phyloP scores from a whole-genome alignment of 768 basidiomycete genomes.

The Sutorius australiensis region DNA sequence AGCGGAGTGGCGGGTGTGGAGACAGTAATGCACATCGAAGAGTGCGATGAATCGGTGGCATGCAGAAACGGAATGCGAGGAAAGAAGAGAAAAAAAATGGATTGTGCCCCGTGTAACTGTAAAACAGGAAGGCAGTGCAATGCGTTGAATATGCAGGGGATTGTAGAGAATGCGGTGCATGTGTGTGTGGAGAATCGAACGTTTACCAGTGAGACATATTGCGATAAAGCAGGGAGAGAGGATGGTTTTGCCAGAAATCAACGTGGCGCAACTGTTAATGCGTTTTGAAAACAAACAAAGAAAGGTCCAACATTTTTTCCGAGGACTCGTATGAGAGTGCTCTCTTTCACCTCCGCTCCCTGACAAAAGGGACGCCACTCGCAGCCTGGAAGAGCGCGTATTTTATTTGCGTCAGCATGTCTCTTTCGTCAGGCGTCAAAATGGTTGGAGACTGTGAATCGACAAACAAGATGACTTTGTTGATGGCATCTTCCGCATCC shows the following conservation, averaged over 20 bases:
- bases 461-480: conserved; percentile 51
- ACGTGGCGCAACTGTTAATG: conserved; percentile 12
- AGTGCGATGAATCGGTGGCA: conserved; percentile 19
- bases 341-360: conserved; percentile 26
- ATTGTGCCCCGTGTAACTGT: conserved; percentile 15
- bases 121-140: conserved; percentile 16
- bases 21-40: conserved; percentile 17
- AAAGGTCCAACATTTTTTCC: conserved; percentile 4
- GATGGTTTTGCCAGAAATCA: conserved; percentile 12
- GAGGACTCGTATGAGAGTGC: neutral
- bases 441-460: conserved; percentile 37
- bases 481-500: conserved; percentile 53
- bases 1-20: conserved; percentile 7
- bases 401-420: conserved; percentile 46
- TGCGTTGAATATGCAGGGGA: conserved; percentile 24
- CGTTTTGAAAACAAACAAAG: conserved; percentile 11
- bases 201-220: conserved; percentile 21
- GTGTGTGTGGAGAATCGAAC: conserved; percentile 13
- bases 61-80: conserved; percentile 19
- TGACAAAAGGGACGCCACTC: conserved; percentile 36
- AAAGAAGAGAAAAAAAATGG: conserved; percentile 5
- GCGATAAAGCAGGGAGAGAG: conserved; percentile 12
- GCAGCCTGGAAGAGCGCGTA: conserved; percentile 49
- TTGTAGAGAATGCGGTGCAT: conserved; percentile 23
- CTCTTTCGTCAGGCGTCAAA: conserved; percentile 35